phyloP scores from a whole-genome alignment of 1,139 yeast genomes.

The Arxiozyma heterogenica region DNA sequence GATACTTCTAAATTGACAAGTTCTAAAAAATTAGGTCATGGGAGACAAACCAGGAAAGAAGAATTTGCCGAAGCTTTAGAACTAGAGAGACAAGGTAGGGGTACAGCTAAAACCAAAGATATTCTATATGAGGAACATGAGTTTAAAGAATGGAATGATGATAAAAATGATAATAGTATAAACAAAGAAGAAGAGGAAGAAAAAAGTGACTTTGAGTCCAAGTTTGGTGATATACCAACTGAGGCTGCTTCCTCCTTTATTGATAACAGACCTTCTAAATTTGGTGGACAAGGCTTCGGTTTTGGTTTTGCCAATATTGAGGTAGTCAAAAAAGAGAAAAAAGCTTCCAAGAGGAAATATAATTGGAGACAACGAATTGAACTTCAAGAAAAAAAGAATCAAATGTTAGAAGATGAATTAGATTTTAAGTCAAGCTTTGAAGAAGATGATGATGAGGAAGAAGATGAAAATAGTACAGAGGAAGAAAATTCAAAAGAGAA shows the following conservation, averaged over 20 bases:
- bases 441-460: conserved; percentile 23
- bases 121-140: conserved; percentile 63
- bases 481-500: conserved; percentile 34
- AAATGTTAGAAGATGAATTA: conserved; percentile 35
- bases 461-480: conserved; percentile 10
- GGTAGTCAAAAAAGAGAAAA: conserved; percentile 40
- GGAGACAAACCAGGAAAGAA: conserved; percentile 62
- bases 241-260: conserved; percentile 44
- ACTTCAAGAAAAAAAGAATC: conserved; percentile 36
- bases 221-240: conserved; percentile 23
- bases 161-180: conserved; percentile 23
- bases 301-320: conserved; percentile 53
- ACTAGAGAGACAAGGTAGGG: conserved; percentile 65
- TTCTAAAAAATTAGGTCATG: conserved; percentile 69
- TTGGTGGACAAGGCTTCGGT: conserved; percentile 55
- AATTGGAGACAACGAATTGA: conserved; percentile 53
- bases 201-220: conserved; percentile 27
- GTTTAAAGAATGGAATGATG: conserved; percentile 55
- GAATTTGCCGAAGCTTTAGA: conserved; percentile 66
- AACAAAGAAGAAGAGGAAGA: conserved; percentile 18
- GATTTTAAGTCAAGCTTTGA: conserved; percentile 36
- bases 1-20: conserved; percentile 64
- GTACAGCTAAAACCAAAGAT: conserved; percentile 53
- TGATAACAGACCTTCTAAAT: conserved; percentile 60
- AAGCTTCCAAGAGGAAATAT: conserved; percentile 39